Percentiles rank a stretch among this genome's conserved stretches.
These are phyloP conservation scores for Trichoderma gamsii DNA, from an alignment of 495 filamentous ascomycete species.

Conservation along the genomic window DNA sequence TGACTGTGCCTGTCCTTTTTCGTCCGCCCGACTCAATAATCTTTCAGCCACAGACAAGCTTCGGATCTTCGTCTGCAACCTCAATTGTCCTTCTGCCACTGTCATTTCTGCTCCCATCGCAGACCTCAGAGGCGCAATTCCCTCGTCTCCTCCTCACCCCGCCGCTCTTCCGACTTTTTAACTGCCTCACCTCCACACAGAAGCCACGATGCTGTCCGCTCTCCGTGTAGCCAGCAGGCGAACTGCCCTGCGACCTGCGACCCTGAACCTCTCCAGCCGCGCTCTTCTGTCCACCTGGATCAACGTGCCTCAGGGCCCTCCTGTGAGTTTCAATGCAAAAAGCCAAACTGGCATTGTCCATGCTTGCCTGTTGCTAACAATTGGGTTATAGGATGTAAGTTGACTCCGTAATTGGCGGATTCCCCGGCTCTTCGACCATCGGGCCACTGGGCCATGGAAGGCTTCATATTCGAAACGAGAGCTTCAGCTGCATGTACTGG, in stretches of 20 bases:
- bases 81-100: not conserved
- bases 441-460: no score
- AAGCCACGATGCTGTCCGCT: conserved; percentile 14
- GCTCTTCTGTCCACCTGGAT: conserved; percentile 65
- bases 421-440: not conserved
- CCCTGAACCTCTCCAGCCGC: not conserved
- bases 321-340: conserved; percentile 50
- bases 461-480: no score
- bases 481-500: not conserved
- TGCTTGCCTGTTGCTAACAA: not conserved
- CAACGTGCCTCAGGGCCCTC: conserved; percentile 85
- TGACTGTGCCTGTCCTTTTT: conserved; percentile 1
- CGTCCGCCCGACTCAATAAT: not conserved
- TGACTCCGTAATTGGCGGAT: not conserved
- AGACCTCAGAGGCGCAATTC: not conserved
- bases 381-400: conserved; percentile 53
- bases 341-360: not conserved
- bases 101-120: not conserved
- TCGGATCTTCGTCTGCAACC: not conserved
- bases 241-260: conserved; percentile 10
- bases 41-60: not conserved
- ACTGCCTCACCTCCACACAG: not conserved
- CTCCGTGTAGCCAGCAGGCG: conserved; percentile 7
- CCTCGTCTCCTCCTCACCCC: not conserved
- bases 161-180: not conserved